These are phyloP conservation scores for Porogramme epimiltina DNA, from an alignment of 1,284 basidiomycete genomes.

Conservation along the genomic window DNA sequence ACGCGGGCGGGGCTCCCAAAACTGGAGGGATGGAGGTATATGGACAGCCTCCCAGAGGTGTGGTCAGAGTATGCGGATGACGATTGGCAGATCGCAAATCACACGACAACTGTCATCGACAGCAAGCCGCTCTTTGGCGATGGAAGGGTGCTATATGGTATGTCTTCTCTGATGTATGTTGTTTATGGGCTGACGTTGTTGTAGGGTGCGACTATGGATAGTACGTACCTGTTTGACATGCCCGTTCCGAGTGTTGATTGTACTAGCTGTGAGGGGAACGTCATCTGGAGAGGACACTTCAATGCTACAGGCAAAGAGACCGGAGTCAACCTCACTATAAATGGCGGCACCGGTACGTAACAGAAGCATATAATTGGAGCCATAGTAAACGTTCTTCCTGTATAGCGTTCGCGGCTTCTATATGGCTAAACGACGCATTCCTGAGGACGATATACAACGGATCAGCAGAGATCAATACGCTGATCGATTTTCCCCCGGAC, in stretches of 20 bases:
- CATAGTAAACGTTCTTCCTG: background rate
- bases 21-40: slow-evolving; percentile 67
- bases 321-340: slow-evolving; percentile 71
- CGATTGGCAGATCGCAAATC: slow-evolving; percentile 65
- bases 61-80: slow-evolving; percentile 55
- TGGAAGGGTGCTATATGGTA: slow-evolving; percentile 66
- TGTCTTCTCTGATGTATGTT: slow-evolving; percentile 10
- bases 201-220: slow-evolving; percentile 76
- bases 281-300: slow-evolving; percentile 84
- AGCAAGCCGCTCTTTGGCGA: slow-evolving; percentile 71
- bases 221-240: slow-evolving; percentile 44
- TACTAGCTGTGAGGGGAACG: slow-evolving; percentile 71
- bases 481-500: slow-evolving; percentile 60
- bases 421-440: slow-evolving; percentile 78
- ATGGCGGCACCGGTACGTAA: slow-evolving; percentile 71
- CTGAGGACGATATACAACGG: slow-evolving; percentile 68
- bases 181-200: slow-evolving; percentile 28
- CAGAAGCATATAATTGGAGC: no score
- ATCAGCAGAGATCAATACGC: slow-evolving; percentile 64
- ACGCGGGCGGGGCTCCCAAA: slow-evolving; percentile 29
- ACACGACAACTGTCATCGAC: slow-evolving; percentile 71
- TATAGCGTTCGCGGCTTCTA: slow-evolving; percentile 73
- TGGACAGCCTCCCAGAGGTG: slow-evolving; percentile 73
- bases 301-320: slow-evolving; percentile 55
- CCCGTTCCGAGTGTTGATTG: background rate